Evolutionary conservation across 225 moss, liverwort and hornwort genomes (phyloP), one percentile per base, ranked within the genome.

Genomic region (Polytrichum commune): DNA sequence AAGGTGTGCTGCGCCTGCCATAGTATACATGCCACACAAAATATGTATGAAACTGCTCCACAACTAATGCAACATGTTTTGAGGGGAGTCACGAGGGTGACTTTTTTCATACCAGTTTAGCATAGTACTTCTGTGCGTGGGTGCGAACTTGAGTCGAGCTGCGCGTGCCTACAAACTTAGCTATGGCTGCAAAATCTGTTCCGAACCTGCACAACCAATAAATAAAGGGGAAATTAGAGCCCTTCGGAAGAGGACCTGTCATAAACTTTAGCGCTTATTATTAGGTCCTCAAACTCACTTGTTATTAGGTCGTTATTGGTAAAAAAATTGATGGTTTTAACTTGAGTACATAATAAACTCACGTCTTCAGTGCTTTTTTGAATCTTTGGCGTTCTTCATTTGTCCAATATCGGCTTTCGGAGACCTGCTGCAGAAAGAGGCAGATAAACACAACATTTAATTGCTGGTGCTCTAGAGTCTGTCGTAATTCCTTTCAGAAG

Each of bases 121-220:
- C 96, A 29, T 96, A 96, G 72, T 96, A 96, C 63, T 96, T 96
- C 46, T 96, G 96, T 22, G 93, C 96, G 83, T 96, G 96, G 23
- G 96, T 96, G 73, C 96, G 89, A 54, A 96, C 96, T 96, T 96
- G 96, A 72, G 96, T 96, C 60, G 96, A 96, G 75, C 96, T 96
- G 30, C 96, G 91, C 18, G 96, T 96, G 29, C 96, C 96, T 72
- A 93, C 96, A 68, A 96, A 96, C 80, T 96, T 96, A 22, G 96
- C 96, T 67, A 96, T 96, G 1, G 96, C 96, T 5, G 92, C 90
- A 81, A 96, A 96, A 80, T 96, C 96, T 72, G 96, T 96, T 35
- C 96, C 96, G 83, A 96, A 96, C 53, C 93, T 96, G 89, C 69
- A 25, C 19, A 65, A 24, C 16, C 46, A 46, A 13, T 3, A 46